Percentiles rank a stretch among this genome's conserved stretches.
phyloP scores from a whole-genome alignment of 169 alveolate genomes.

The Eimeria acervulina region DNA sequence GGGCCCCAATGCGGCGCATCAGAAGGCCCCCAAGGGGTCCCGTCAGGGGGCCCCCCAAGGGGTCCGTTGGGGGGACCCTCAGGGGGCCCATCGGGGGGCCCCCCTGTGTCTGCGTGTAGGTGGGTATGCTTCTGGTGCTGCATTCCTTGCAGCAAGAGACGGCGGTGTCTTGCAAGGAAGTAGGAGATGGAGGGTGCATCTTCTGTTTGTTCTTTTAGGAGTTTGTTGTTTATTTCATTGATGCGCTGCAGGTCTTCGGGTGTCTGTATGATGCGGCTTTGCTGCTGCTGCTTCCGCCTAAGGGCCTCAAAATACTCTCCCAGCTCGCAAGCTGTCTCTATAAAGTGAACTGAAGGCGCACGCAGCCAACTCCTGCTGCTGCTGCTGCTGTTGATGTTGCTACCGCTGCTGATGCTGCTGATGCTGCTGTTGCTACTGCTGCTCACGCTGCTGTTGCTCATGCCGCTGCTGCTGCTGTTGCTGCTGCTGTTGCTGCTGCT shows the following conservation, averaged over 20 bases:
- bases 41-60: background rate
- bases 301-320: constrained; percentile 16
- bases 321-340: background rate
- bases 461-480: background rate
- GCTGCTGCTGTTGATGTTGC: background rate
- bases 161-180: background rate
- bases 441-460: too few species aligned
- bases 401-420: background rate
- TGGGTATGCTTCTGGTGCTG: background rate
- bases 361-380: background rate
- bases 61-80: background rate
- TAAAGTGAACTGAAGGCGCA: background rate
- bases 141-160: background rate
- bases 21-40: too few species aligned
- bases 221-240: too few species aligned
- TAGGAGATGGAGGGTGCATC: background rate
- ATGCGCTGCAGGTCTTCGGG: background rate
- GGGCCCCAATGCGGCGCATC: background rate
- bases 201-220: background rate
- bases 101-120: background rate
- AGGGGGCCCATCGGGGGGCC: background rate
- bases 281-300: constrained; percentile 48
- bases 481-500: background rate
- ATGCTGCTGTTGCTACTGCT: background rate
- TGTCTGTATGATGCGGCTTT: background rate